Evolutionary conservation across 2,329 filamentous ascomycete species (phyloP).

Genomic region (Pseudogymnoascus pannorum): DNA sequence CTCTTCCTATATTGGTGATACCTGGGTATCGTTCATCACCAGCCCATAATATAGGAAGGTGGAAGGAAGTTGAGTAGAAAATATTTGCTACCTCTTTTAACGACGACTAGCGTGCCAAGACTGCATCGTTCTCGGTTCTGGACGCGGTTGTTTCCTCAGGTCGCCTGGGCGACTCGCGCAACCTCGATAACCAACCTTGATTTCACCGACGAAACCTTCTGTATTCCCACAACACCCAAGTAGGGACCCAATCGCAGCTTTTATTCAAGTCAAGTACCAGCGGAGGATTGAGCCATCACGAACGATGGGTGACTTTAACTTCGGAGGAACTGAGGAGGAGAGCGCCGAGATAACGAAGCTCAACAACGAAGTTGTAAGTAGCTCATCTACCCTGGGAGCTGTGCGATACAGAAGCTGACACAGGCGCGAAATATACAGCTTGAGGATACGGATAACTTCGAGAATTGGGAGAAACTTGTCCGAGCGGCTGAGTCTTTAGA

Average conservation of each 20-base stretch:
- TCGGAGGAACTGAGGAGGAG: slow-evolving; percentile 70
- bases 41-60: slow-evolving; percentile 37
- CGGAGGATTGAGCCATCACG: neutral
- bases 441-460: slow-evolving; percentile 78
- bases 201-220: neutral
- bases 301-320: slow-evolving; percentile 65
- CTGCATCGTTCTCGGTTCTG: neutral
- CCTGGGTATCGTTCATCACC: slow-evolving; percentile 51
- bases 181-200: slow-evolving; percentile 1
- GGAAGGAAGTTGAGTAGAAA: slow-evolving; percentile 21
- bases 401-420: slow-evolving; percentile 14
- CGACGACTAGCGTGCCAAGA: slow-evolving; percentile 12
- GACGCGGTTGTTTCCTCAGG: slow-evolving; percentile 1
- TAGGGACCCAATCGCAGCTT: neutral
- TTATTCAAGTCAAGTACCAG: neutral
- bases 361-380: slow-evolving; percentile 66
- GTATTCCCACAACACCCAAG: neutral
- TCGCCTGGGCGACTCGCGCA: slow-evolving; percentile 3
- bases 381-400: neutral
- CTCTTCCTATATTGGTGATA: slow-evolving; percentile 62
- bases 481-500: slow-evolving; percentile 77
- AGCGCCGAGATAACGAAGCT: slow-evolving; percentile 75
- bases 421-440: slow-evolving; percentile 18
- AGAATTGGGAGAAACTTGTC: slow-evolving; percentile 89
- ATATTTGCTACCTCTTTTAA: slow-evolving; percentile 9